These are phyloP conservation scores for Tubosaeta sp. DNA, from an alignment of 768 basidiomycete species.

Conservation along the genomic window DNA sequence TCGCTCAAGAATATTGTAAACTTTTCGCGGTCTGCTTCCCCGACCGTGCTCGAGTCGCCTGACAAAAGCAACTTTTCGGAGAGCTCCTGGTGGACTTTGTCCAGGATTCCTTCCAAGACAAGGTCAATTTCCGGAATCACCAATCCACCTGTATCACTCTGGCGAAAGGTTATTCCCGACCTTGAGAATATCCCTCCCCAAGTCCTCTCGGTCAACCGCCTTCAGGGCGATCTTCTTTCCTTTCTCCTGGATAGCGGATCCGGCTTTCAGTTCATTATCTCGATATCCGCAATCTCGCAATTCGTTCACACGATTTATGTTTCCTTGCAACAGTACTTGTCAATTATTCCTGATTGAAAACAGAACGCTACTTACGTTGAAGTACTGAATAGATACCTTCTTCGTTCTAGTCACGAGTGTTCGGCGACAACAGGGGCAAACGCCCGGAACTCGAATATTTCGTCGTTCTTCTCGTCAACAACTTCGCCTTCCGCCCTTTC, in stretches of 20 bases:
- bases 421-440: constrained; percentile 86
- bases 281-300: constrained; percentile 93
- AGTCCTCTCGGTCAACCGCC: constrained; percentile 89
- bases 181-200: constrained; percentile 92
- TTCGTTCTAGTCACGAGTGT: constrained; percentile 88
- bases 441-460: constrained; percentile 83
- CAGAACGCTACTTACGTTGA: constrained; percentile 58
- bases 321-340: constrained; percentile 49
- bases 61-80: constrained; percentile 78
- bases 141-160: constrained; percentile 93
- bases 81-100: constrained; percentile 93
- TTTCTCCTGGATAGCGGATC: constrained; percentile 79
- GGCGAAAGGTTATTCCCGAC: constrained; percentile 36
- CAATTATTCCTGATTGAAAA: background rate
- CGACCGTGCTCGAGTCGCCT: constrained; percentile 54
- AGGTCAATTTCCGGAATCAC: constrained; percentile 94
- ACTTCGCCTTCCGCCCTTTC: constrained; percentile 13
- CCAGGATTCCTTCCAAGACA: constrained; percentile 86
- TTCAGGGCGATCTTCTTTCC: constrained; percentile 87
- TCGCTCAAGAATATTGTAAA: constrained; percentile 75
- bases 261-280: constrained; percentile 97
- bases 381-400: constrained; percentile 94
- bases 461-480: constrained; percentile 59
- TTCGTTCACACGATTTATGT: constrained; percentile 98
- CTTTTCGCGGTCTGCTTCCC: constrained; percentile 43